A percentile compares a stretch with the other conserved stretches of the same genome.
Evolutionary conservation across 2,329 filamentous ascomycete genomes (phyloP).

Genomic region (Cladophialophora carrionii): DNA sequence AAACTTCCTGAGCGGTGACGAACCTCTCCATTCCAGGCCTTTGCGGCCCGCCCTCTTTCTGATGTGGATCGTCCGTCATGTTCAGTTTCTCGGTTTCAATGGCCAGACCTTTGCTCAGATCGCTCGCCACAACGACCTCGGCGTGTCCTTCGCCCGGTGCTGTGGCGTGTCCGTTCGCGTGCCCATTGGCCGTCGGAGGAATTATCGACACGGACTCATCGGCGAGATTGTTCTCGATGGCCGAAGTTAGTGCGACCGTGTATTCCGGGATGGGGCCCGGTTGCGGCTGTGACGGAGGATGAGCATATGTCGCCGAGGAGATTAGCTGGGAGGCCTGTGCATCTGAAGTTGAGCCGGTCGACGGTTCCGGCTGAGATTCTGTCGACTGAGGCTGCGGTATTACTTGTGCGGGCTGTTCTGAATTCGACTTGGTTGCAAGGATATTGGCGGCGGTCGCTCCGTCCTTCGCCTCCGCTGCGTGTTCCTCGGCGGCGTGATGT

Average conservation of each 20-base stretch:
- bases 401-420: slow-evolving; percentile 6
- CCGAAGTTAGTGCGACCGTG: slow-evolving; percentile 27
- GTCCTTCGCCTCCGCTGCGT: slow-evolving; percentile 11
- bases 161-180: slow-evolving; percentile 25
- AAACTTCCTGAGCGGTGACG: slow-evolving; percentile 33
- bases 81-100: slow-evolving; percentile 35
- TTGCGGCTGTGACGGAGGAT: slow-evolving; percentile 30
- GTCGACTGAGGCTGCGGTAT: slow-evolving; percentile 10
- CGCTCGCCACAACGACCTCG: slow-evolving; percentile 33
- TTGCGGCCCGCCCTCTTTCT: slow-evolving; percentile 6
- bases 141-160: slow-evolving; percentile 18
- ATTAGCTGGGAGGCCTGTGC: slow-evolving; percentile 3
- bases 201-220: slow-evolving; percentile 33
- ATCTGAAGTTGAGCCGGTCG: not conserved
- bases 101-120: slow-evolving; percentile 33
- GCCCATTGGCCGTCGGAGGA: slow-evolving; percentile 32
- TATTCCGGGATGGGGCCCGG: slow-evolving; percentile 33
- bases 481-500: slow-evolving; percentile 31
- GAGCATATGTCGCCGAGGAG: slow-evolving; percentile 10
- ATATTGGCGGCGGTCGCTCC: slow-evolving; percentile 24
- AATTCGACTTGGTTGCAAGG: slow-evolving; percentile 19
- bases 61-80: slow-evolving; percentile 7
- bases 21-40: slow-evolving; percentile 36
- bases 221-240: slow-evolving; percentile 25
- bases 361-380: slow-evolving; percentile 7